A percentile compares a stretch with the other conserved stretches of the same genome.
phyloP scores from a whole-genome alignment of 768 basidiomycete species.

The Tephrocybe sp. region DNA sequence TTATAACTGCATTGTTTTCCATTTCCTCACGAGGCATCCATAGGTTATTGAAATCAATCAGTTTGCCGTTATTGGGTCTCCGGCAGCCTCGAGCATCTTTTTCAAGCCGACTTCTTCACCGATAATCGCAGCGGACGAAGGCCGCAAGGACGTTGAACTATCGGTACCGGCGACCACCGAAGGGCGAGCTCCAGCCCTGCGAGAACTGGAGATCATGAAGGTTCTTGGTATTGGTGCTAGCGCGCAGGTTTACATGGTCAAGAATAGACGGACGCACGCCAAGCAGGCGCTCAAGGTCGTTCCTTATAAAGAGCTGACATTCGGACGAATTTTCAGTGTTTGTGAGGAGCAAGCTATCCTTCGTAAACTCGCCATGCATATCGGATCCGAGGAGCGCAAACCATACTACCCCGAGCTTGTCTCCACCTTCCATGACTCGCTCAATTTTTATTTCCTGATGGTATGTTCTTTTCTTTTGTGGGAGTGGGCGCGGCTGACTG shows the following conservation, averaged over 20 bases:
- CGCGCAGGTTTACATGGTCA: constrained; percentile 13
- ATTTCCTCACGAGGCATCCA: background rate
- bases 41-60: constrained; percentile 3
- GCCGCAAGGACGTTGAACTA: background rate
- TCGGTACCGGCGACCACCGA: background rate
- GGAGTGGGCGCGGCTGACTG: background rate
- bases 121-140: constrained; percentile 4
- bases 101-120: background rate
- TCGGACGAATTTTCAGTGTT: background rate
- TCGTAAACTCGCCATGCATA: background rate
- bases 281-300: constrained; percentile 17
- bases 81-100: background rate
- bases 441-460: constrained; percentile 17
- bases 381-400: background rate
- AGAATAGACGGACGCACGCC: constrained; percentile 6
- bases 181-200: background rate
- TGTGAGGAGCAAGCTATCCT: constrained; percentile 13
- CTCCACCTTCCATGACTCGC: constrained; percentile 13
- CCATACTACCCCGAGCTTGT: constrained; percentile 11
- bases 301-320: background rate
- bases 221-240: constrained; percentile 13
- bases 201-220: constrained; percentile 10
- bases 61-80: background rate
- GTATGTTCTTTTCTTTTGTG: background rate
- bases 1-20: background rate